These are phyloP conservation scores for Penicillium expansum DNA, from an alignment of 2,329 filamentous ascomycete species.

Conservation along the genomic window DNA sequence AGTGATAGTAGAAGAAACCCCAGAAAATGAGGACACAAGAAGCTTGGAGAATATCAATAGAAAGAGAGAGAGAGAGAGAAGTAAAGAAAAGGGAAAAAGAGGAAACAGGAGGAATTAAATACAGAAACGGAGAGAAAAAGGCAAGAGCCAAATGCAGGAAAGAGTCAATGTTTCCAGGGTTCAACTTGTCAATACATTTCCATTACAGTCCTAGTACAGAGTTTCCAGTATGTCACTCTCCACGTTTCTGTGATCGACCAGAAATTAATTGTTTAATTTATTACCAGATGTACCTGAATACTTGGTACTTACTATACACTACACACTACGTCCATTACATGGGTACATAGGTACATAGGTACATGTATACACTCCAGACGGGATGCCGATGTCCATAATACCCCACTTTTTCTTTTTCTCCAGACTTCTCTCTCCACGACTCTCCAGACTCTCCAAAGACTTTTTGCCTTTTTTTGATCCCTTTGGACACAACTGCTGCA, in stretches of 20 bases:
- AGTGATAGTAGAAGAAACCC: background rate
- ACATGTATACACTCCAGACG: background rate
- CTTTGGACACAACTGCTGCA: background rate
- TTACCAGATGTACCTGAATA: background rate
- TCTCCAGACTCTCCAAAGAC: background rate
- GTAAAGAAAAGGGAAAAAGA: background rate
- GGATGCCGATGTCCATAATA: background rate
- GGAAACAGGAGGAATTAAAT: constrained; percentile 13
- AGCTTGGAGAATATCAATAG: constrained; percentile 3
- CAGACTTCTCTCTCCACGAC: background rate
- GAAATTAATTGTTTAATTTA: background rate
- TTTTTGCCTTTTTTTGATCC: background rate
- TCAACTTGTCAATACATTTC: background rate
- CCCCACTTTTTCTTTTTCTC: background rate
- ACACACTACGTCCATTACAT: too few relatives aligned
- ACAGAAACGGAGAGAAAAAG: constrained; percentile 7
- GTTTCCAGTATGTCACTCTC: background rate
- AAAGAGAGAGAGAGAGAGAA: background rate
- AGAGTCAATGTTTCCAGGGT: background rate
- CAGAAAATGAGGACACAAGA: background rate
- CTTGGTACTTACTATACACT: background rate
- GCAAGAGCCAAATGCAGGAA: constrained; percentile 18
- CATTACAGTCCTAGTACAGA: background rate
- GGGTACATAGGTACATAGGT: too few relatives aligned
- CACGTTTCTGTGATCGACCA: background rate